These are phyloP conservation scores for Geotrichum phurueaensis DNA, from an alignment of 1,139 yeast species.

Conservation along the genomic window DNA sequence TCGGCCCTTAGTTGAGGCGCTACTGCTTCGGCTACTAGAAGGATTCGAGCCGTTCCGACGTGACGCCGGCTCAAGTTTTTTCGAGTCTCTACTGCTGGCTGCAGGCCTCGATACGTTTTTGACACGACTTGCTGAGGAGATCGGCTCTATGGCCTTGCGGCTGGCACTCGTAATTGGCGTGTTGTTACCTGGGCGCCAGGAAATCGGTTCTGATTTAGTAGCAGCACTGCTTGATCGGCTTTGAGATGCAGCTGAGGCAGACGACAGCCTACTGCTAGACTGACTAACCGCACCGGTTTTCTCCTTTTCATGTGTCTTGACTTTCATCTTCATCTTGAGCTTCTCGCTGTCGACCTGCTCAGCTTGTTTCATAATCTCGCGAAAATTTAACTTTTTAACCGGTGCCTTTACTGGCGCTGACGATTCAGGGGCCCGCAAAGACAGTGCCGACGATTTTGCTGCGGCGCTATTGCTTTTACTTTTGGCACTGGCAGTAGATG, in stretches of 20 bases:
- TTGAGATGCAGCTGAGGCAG: not conserved
- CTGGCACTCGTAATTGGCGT: not conserved
- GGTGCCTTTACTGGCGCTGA: constrained; percentile 8
- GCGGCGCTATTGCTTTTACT: not conserved
- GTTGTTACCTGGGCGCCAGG: not conserved
- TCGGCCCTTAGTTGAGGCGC: not conserved
- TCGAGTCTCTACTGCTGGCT: constrained; percentile 2
- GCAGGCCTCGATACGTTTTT: constrained; percentile 15
- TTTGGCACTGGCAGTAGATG: constrained; percentile 17
- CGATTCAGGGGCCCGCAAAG: constrained; percentile 5
- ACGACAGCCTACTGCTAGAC: constrained; percentile 2
- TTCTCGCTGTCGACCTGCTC: constrained; percentile 34
- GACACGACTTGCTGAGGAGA: constrained; percentile 20
- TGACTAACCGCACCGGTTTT: not conserved
- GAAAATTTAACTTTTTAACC: constrained; percentile 30
- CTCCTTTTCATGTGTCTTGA: constrained; percentile 18
- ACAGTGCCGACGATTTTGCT: not conserved
- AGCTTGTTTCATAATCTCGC: constrained; percentile 38
- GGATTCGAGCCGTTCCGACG: not conserved
- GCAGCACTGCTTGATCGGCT: constrained; percentile 1
- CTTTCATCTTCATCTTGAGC: constrained; percentile 35
- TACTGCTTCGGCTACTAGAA: not conserved
- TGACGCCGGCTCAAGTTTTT: constrained; percentile 6
- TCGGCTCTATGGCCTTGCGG: not conserved
- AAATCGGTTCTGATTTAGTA: not conserved